Evolutionary conservation across 2,329 filamentous ascomycete species (phyloP), one percentile per base, ranked within the genome.

Genomic region (Juglanconis juglandina): DNA sequence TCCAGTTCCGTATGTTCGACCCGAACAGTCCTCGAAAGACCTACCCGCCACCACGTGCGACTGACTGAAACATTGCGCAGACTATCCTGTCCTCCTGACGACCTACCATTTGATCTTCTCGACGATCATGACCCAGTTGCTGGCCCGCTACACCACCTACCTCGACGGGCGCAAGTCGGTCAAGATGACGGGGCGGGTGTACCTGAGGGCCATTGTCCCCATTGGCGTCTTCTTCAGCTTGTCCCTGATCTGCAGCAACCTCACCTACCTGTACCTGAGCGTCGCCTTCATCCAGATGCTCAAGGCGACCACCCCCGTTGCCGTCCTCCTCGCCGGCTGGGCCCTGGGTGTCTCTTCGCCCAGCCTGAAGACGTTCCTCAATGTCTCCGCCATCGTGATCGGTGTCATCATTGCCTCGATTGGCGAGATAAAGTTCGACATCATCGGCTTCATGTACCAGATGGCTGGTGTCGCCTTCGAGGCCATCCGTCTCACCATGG

Each of bases 211-310:
- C 49, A 96, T 98, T 68, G 88, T 97, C 42, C 94, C 94, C 59
- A 97, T 98, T 70, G 94, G 94, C 67, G 77, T 96, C 73, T 96
- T 96, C 80, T 98, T 97, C 87, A 95, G 90, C 73, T 81, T 97
- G 80, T 95, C 90, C 77, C 84, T 98, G 80, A 97, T 98, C 73
- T 97, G 92, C 77, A 92, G 93, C 72, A 98, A 98, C 80, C 78
- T 96, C 77, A 92, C 94, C 68, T 98, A 98, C 74, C 85, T 97
- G 58, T 96, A 97, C 77, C 86, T 98, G 63, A 95, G 90, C 67
- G 94, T 98, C 61, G 90, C 94, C 63, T 98, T 98, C 76, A 98
- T 98, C 71, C 94, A 98, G 82, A 98, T 98, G 94, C 87, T 98
- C 76, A 98, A 98, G 90, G 95, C 95, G 67, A 97, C 92, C 48